Conservation (phyloP, 2,329 filamentous ascomycete genomes). For the Venturia aucupariae region DNA sequence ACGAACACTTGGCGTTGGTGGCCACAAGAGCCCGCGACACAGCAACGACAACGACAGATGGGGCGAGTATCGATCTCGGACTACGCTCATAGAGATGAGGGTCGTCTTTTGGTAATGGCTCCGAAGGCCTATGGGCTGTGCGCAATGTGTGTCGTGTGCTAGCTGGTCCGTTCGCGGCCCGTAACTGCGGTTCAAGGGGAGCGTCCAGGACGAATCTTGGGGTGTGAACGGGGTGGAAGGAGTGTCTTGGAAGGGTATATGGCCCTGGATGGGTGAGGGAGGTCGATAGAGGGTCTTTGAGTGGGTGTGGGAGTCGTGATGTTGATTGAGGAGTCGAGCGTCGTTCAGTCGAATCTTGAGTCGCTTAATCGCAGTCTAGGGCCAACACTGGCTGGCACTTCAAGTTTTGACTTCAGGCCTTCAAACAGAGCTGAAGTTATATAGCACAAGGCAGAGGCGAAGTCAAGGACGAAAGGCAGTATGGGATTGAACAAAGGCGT, state of each 20-base stretch:
- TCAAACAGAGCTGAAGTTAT: too few species aligned
- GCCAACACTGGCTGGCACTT: too few species aligned
- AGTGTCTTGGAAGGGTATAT: not conserved
- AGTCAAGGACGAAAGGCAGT: not conserved
- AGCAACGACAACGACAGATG: slow-evolving; percentile 2
- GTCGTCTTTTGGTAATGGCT: not conserved
- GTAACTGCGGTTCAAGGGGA: not conserved
- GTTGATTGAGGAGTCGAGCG: not conserved
- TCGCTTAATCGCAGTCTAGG: not conserved
- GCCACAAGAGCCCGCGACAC: not conserved
- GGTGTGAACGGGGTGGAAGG: not conserved
- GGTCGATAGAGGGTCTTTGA: not conserved
- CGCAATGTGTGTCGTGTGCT: slow-evolving; percentile 10
- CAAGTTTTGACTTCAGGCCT: too few species aligned
- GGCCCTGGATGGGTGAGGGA: not conserved
- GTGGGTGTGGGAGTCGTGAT: not conserved
- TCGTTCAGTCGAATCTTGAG: not conserved
- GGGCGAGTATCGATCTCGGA: not conserved
- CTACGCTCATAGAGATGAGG: slow-evolving; percentile 10
- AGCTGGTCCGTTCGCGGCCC: slow-evolving; percentile 4
- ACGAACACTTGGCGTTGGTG: slow-evolving; percentile 5
- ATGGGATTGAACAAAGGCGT: not conserved
- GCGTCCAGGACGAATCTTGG: not conserved
- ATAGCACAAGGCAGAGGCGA: not conserved
- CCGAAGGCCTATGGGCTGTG: not conserved